These are phyloP conservation scores for Chlorophyllum brunneum DNA, from an alignment of 768 basidiomycete species.

Conservation along the genomic window DNA sequence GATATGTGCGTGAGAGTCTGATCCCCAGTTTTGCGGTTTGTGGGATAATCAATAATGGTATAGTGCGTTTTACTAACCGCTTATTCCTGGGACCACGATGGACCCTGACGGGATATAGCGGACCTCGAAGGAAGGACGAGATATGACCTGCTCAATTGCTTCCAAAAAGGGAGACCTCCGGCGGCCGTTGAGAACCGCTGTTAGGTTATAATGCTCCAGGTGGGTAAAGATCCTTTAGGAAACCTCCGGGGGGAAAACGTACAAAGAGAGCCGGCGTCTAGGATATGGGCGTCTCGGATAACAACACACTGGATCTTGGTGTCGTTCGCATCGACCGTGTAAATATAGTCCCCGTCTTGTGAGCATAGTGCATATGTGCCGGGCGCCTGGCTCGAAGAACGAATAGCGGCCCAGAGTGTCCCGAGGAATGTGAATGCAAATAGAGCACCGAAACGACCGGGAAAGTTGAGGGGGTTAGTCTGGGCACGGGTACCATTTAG, in stretches of 20 bases:
- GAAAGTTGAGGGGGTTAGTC: background rate
- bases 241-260: slow-evolving; percentile 19
- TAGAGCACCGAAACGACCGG: background rate
- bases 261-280: slow-evolving; percentile 56
- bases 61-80: slow-evolving; percentile 40
- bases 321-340: slow-evolving; percentile 60
- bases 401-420: background rate
- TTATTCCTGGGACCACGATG: slow-evolving; percentile 69
- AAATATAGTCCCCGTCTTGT: slow-evolving; percentile 44
- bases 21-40: no score
- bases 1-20: slow-evolving; percentile 78
- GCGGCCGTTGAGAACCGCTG: slow-evolving; percentile 39
- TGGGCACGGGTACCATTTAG: background rate
- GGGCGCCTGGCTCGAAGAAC: background rate
- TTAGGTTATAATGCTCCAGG: background rate
- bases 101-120: slow-evolving; percentile 52
- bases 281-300: slow-evolving; percentile 45
- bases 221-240: background rate
- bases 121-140: slow-evolving; percentile 21
- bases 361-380: slow-evolving; percentile 61
- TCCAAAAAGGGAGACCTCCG: slow-evolving; percentile 28
- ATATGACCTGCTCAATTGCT: slow-evolving; percentile 18
- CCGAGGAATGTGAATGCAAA: background rate
- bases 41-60: background rate
- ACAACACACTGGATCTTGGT: slow-evolving; percentile 61